Evolutionary conservation across 306 rosid genomes (phyloP), one percentile per base, ranked within the genome.

Genomic region (Cucurbita moschata): DNA sequence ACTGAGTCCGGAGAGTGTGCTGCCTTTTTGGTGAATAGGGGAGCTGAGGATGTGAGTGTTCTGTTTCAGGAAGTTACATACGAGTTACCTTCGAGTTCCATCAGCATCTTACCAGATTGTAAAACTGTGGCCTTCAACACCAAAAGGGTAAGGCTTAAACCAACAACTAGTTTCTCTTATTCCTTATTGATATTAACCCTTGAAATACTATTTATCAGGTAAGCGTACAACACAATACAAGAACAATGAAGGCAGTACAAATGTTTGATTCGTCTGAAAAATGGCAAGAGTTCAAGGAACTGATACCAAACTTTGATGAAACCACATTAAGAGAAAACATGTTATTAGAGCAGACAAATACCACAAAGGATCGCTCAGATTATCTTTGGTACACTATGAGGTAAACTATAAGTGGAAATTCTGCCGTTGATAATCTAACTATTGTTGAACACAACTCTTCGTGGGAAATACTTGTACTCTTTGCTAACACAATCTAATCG

Each of bases 321-420:
- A 79, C 78, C 8, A 5, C 72, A 35, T 21, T 52, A 19, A 72
- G 75, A 74, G 78, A 77, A n/a, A 63, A 39, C 42, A 4, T 4
- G 44, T 69, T 84, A 65, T 51, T 66, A 21, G 87, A 81, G 59
- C 87, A 84, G 1, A 74, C 66, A 18, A 14, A 43, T 59, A 81
- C 73, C 8, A 79, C 83, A 9, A 77, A 81, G 64, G 87, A 81
- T 9, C 18, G 23, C 7, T 81, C 83, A 37, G 87, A 84, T 57
- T 81, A 81, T 66, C 87, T 84, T 59, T 84, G 87, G 87, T 84
- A 84, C 74, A 81, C 87, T 23, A 38, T 77, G 5, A 84, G 87
- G 87, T 84, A 64, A 69, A 16, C 8, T 13, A 50, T 13, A 50
- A 14, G 15, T 26, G 12, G 59, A 8, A 50, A 30, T 49, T 52